Conservation (phyloP, 1,284 basidiomycete species). For the Hypsizygus ulmarius region DNA sequence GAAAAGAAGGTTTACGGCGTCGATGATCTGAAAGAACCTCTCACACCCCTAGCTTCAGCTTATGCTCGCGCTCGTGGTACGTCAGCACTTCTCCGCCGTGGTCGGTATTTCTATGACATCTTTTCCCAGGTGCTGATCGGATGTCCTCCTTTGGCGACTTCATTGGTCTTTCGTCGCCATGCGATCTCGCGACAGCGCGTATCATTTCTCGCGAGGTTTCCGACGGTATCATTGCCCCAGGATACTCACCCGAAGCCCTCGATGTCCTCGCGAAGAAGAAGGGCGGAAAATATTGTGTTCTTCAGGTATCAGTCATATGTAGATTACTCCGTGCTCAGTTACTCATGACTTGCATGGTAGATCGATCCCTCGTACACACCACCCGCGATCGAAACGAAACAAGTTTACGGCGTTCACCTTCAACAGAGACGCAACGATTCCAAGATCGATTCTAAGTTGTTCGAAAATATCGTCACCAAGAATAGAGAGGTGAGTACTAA, state of each 20-base stretch:
- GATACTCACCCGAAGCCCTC: slow-evolving; percentile 85
- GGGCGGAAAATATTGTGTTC: slow-evolving; percentile 97
- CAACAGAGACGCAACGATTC: slow-evolving; percentile 92
- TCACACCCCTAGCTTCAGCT: slow-evolving; percentile 89
- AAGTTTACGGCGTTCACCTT: slow-evolving; percentile 91
- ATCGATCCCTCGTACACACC: slow-evolving; percentile 85
- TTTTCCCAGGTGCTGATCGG: slow-evolving; percentile 79
- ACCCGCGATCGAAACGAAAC: slow-evolving; percentile 82
- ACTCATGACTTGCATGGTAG: slow-evolving; percentile 37
- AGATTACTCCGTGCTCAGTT: neutral
- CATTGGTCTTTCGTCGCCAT: slow-evolving; percentile 90
- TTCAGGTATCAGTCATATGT: slow-evolving; percentile 60
- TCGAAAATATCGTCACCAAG: slow-evolving; percentile 86
- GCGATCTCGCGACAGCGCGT: slow-evolving; percentile 91
- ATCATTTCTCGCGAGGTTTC: slow-evolving; percentile 98
- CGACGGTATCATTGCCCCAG: slow-evolving; percentile 96
- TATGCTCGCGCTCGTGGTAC: slow-evolving; percentile 93
- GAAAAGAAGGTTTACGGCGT: slow-evolving; percentile 98
- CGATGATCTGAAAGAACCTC: slow-evolving; percentile 86
- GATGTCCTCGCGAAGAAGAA: slow-evolving; percentile 97
- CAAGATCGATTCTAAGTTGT: slow-evolving; percentile 82
- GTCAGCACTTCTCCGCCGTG: slow-evolving; percentile 18
- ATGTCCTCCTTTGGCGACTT: slow-evolving; percentile 99
- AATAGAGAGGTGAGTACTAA: slow-evolving; percentile 69
- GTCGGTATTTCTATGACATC: neutral